Evolutionary conservation across 2,329 filamentous ascomycete genomes (phyloP).

Genomic region (Mycogone perniciosa): DNA sequence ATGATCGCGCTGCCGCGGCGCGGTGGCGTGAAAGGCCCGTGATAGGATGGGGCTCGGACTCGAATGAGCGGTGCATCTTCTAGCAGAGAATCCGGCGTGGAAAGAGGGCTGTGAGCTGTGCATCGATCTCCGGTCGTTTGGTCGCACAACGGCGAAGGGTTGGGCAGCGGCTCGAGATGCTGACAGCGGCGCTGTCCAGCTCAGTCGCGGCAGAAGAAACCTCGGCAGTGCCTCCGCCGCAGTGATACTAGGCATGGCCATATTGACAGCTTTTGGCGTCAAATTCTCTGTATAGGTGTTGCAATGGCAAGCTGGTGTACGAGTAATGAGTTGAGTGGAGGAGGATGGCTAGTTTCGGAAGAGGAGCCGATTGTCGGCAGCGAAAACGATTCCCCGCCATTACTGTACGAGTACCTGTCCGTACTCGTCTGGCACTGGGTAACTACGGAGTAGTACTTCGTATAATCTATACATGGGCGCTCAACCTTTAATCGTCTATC

Average conservation of each 20-base stretch:
- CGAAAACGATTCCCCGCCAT: conserved; percentile 9
- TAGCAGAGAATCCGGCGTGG: conserved; percentile 14
- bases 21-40: conserved; percentile 62
- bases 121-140: conserved; percentile 15
- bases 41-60: conserved; percentile 21
- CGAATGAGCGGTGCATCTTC: background rate
- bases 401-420: background rate
- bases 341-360: conserved; percentile 13
- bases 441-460: background rate
- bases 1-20: conserved; percentile 61
- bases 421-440: conserved; percentile 2
- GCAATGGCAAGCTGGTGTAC: conserved; percentile 8
- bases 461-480: background rate
- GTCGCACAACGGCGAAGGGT: conserved; percentile 15
- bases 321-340: conserved; percentile 12
- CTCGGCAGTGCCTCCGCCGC: conserved; percentile 40
- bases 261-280: conserved; percentile 9
- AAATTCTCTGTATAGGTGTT: background rate
- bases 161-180: conserved; percentile 19
- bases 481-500: background rate
- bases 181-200: conserved; percentile 37
- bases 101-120: conserved; percentile 16
- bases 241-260: conserved; percentile 22
- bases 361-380: conserved; percentile 3
- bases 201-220: conserved; percentile 50